Evolutionary conservation across 2,329 filamentous ascomycete genomes (phyloP).

Genomic region (Colletotrichum higginsianum): DNA sequence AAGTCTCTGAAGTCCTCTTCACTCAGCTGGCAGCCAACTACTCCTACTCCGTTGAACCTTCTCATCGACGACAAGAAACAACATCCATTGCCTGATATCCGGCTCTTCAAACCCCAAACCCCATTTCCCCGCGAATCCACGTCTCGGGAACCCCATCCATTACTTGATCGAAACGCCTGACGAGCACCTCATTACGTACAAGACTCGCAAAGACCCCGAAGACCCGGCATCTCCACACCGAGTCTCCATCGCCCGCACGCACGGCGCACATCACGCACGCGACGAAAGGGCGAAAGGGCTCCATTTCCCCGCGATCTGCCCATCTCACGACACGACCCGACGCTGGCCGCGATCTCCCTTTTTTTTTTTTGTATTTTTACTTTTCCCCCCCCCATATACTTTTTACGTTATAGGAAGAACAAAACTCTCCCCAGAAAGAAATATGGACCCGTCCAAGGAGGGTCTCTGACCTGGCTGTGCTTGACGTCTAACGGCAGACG

Average conservation of each 20-base stretch:
- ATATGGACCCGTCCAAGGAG: conserved; percentile 24
- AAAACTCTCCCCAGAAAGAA: not conserved
- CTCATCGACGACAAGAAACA: not conserved
- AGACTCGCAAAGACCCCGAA: not conserved
- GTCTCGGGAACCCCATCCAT: conserved; percentile 33
- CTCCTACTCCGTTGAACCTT: too few relatives aligned
- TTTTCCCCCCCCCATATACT: not conserved
- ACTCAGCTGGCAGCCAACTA: too few relatives aligned
- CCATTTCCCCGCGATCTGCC: conserved; percentile 13
- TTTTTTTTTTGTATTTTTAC: not conserved
- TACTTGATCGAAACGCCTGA: conserved; percentile 38
- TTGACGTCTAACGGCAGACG: not conserved
- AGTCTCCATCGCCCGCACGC: conserved; percentile 16
- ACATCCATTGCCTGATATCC: not conserved
- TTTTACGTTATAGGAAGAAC: not conserved
- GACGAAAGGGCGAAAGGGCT: not conserved
- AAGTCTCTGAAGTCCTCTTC: too few relatives aligned
- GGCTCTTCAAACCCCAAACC: conserved; percentile 8
- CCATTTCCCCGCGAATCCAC: conserved; percentile 41
- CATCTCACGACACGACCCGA: conserved; percentile 14
- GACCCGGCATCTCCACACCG: conserved; percentile 7
- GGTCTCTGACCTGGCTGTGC: not conserved
- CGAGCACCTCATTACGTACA: conserved; percentile 36
- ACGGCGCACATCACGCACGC: not conserved
- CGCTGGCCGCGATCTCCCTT: conserved; percentile 17